phyloP scores from a whole-genome alignment of 2,329 filamentous ascomycete genomes.

The Exophiala sp. region DNA sequence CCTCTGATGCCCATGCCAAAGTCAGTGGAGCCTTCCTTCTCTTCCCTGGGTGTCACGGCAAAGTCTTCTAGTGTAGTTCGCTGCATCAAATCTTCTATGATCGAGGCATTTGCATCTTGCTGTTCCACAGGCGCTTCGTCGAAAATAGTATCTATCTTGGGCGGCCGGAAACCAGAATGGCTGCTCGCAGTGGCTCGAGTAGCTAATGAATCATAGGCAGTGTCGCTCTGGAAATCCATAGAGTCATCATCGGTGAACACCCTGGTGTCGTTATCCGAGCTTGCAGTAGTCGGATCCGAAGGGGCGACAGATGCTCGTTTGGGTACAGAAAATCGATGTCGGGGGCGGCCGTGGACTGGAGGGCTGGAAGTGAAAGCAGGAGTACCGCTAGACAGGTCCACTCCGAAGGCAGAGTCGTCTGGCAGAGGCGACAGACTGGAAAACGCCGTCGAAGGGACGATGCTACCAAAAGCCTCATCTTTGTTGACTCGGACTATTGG shows the following conservation, averaged over 20 bases:
- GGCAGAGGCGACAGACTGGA: constrained; percentile 30
- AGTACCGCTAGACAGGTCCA: constrained; percentile 28
- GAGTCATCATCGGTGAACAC: constrained; percentile 56
- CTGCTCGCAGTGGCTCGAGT: constrained; percentile 52
- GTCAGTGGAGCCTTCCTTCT: neutral
- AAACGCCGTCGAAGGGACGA: constrained; percentile 19
- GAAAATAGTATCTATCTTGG: constrained; percentile 59
- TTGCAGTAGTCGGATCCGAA: constrained; percentile 54
- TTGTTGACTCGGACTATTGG: constrained; percentile 26
- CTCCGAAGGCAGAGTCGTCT: constrained; percentile 31
- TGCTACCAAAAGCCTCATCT: constrained; percentile 26
- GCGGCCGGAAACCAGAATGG: constrained; percentile 49
- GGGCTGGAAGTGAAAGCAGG: constrained; percentile 28
- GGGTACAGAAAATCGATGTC: constrained; percentile 27
- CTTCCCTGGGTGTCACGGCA: neutral
- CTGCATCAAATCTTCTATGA: constrained; percentile 24
- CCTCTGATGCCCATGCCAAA: constrained; percentile 21
- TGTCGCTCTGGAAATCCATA: constrained; percentile 56
- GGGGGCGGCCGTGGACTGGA: constrained; percentile 14
- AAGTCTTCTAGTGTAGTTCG: constrained; percentile 18
- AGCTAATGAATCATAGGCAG: constrained; percentile 57
- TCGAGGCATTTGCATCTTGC: constrained; percentile 2
- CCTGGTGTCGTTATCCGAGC: constrained; percentile 56
- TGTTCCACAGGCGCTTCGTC: constrained; percentile 41
- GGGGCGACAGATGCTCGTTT: constrained; percentile 52